Conservation (phyloP, 331 rosid genomes). For the Pyracantha coccinea region DNA sequence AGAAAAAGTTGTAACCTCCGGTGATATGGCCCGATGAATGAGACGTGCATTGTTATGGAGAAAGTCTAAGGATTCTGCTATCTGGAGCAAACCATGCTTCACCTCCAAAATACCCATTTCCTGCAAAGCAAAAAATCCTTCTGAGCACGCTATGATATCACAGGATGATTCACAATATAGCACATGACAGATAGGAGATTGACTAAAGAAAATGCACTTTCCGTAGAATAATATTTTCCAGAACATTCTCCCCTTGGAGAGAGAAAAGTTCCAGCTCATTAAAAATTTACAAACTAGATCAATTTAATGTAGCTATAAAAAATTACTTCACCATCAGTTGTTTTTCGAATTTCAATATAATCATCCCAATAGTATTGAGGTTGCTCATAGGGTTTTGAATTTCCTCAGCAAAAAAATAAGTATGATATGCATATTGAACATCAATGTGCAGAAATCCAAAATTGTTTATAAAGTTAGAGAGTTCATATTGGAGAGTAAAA, state of each 20-base stretch:
- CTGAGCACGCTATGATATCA: neutral
- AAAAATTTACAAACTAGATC: neutral
- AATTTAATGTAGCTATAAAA: neutral
- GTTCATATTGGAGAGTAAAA: neutral
- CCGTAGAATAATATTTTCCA: neutral
- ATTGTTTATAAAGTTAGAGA: neutral
- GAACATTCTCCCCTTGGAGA: neutral
- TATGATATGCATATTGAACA: neutral
- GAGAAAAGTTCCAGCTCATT: neutral
- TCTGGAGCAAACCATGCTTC: constrained; percentile 95
- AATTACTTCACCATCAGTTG: neutral
- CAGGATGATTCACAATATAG: neutral
- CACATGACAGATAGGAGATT: neutral
- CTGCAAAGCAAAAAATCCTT: constrained; percentile 29
- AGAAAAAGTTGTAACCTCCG: constrained; percentile 50
- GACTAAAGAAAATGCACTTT: neutral
- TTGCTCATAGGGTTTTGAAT: neutral
- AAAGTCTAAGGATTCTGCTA: constrained; percentile 91
- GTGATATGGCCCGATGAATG: constrained; percentile 84
- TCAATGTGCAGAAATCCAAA: neutral
- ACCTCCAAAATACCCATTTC: constrained; percentile 92
- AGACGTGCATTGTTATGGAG: constrained; percentile 90
- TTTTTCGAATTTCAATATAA: neutral
- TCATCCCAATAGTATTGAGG: neutral
- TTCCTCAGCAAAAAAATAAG: neutral